Percentiles rank a stretch among this genome's conserved stretches.
Evolutionary conservation across 2,329 filamentous ascomycete genomes (phyloP).

Genomic region (Colletotrichum incanum): DNA sequence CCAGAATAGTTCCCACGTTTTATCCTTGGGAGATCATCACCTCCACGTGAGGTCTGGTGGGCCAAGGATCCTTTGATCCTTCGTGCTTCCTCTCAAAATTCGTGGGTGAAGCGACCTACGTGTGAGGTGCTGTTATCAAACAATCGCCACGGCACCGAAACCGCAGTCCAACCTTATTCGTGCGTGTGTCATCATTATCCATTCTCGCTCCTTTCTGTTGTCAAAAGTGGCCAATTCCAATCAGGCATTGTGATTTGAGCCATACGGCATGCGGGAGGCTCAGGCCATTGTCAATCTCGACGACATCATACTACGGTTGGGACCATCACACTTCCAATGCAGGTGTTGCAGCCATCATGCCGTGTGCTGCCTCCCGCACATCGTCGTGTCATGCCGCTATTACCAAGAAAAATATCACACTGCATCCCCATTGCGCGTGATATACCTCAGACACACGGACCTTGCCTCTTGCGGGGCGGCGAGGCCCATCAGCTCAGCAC

Average conservation of each 20-base stretch:
- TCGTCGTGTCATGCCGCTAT: background rate
- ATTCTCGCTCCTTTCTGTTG: background rate
- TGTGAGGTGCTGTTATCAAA: slow-evolving; percentile 1
- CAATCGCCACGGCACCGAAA: slow-evolving; percentile 1
- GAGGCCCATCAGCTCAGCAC: background rate
- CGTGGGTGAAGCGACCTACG: background rate
- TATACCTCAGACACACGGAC: background rate
- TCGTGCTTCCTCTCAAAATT: background rate
- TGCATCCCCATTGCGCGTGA: background rate
- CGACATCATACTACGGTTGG: background rate
- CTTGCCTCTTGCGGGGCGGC: background rate
- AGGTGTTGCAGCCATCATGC: background rate
- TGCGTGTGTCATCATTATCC: background rate
- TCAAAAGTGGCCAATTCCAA: background rate
- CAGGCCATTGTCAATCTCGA: background rate
- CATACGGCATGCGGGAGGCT: slow-evolving; percentile 10
- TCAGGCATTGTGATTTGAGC: background rate
- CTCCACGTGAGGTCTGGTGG: slow-evolving; percentile 27
- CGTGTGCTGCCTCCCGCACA: background rate
- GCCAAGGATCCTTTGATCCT: slow-evolving; percentile 2
- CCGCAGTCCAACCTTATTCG: slow-evolving; percentile 6
- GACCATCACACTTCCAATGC: slow-evolving; percentile 8
- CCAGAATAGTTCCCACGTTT: slow-evolving; percentile 34
- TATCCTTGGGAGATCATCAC: slow-evolving; percentile 23
- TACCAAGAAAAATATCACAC: background rate